Evolutionary conservation across 2,329 filamentous ascomycete genomes (phyloP).

Genomic region (Fonsecaea erecta): DNA sequence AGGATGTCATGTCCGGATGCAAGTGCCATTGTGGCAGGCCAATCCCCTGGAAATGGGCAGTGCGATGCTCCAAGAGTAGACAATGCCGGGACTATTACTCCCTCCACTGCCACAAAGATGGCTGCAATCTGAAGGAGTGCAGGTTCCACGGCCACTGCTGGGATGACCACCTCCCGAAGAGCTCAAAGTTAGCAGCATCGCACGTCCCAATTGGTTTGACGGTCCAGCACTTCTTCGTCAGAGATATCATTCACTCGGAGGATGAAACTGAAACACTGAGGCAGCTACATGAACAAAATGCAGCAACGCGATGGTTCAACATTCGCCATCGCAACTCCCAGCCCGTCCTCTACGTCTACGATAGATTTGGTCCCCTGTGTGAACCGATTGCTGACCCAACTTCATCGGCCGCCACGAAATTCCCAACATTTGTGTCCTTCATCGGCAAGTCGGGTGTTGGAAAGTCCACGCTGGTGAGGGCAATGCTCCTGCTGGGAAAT

Average conservation of each 20-base stretch:
- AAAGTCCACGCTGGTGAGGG: conserved; percentile 10
- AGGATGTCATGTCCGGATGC: conserved; percentile 2
- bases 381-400: not conserved
- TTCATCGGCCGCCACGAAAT: not conserved
- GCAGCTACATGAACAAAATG: conserved; percentile 13
- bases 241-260: conserved; percentile 9
- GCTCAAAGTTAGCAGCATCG: not conserved
- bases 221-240: conserved; percentile 7
- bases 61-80: conserved; percentile 16
- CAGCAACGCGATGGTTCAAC: conserved; percentile 15
- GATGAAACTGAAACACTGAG: conserved; percentile 1
- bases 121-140: conserved; percentile 13
- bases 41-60: conserved; percentile 10
- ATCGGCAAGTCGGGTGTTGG: conserved; percentile 17
- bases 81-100: conserved; percentile 15
- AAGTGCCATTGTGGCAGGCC: conserved; percentile 6
- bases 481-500: conserved; percentile 13
- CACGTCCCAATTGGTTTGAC: conserved; percentile 7
- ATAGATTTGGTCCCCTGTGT: conserved; percentile 10
- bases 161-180: conserved; percentile 8
- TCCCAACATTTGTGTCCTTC: conserved; percentile 15
- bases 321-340: conserved; percentile 16
- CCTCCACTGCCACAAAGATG: conserved; percentile 12
- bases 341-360: conserved; percentile 13
- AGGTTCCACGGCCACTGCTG: conserved; percentile 8